Evolutionary conservation across 2,329 filamentous ascomycete genomes (phyloP), one percentile per base, ranked within the genome.

Genomic region (Leptodontidium sp.): DNA sequence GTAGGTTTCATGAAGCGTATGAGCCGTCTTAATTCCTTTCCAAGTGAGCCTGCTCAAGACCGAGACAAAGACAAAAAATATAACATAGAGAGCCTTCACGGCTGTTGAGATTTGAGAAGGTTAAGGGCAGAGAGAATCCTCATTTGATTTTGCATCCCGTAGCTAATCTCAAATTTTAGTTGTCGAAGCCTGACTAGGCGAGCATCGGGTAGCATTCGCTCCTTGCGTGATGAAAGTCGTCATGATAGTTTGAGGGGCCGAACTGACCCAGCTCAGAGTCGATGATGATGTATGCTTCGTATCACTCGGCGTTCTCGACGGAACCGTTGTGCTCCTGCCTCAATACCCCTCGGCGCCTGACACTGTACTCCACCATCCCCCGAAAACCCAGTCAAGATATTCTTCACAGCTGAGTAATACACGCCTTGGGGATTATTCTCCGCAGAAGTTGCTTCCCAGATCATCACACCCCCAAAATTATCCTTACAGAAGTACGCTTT

Each of bases 381-480:
- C 8, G 45, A 24, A 17, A 49, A 66, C 7, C 58, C 49, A 3
- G 32, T 47, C 61, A 70, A 52, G 5, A 70, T 67, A 35, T 53
- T 66, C 45, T 67, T 70, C 2, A 62, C 61, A 26, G 53, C 21
- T 17, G 47, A 17, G 29, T 67, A 62, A 43, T 70, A 67, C 14
- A 65, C 61, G 17, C 69, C 66, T 14, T 47, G 49, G 6, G 45
- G n/a, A 61, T 72, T 70, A n/a, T 67, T 61, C 11, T 70, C 64
- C 0, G 73, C 72, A 26, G 38, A 32, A 14, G 68, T 70, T 12
- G 73, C 70, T 21, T 75, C 74, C 72, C 73, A 74, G 32, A 75
- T 65, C 72, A 73, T 75, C 24, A 75, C 65, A 32, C 74, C 74
- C 35, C 70, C 74, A 50, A 75, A 73, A 32, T 72, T 70, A 11